phyloP scores from a whole-genome alignment of 1,284 basidiomycete genomes.

The Pascua guehoae region DNA sequence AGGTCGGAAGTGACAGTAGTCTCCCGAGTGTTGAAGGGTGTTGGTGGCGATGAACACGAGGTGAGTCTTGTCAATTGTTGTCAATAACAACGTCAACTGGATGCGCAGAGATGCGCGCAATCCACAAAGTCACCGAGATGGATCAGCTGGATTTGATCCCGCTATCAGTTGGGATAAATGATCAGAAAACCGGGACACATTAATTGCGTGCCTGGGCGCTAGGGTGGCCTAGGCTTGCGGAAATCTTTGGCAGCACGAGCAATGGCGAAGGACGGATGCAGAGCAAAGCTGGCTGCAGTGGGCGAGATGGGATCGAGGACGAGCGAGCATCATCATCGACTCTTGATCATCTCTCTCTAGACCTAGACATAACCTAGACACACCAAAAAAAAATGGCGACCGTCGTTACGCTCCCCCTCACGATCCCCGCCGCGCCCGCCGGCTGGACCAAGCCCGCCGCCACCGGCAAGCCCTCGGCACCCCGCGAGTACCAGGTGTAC shows the following conservation, averaged over 20 bases:
- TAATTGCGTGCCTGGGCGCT: neutral
- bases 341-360: neutral
- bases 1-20: too few relatives aligned
- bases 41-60: neutral
- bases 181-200: neutral
- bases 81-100: too few relatives aligned
- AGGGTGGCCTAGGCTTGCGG: neutral
- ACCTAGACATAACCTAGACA: slow-evolving; percentile 7
- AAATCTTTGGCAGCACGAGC: neutral
- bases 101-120: too few relatives aligned
- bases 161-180: neutral
- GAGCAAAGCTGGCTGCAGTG: neutral
- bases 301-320: neutral
- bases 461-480: slow-evolving; percentile 38
- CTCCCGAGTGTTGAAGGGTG: neutral
- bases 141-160: too few relatives aligned
- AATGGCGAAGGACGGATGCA: neutral
- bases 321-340: neutral
- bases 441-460: slow-evolving; percentile 45
- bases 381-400: slow-evolving; percentile 43
- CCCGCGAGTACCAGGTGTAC: slow-evolving; percentile 56
- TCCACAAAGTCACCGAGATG: too few relatives aligned
- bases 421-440: slow-evolving; percentile 43
- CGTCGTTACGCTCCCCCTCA: slow-evolving; percentile 44
- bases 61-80: too few relatives aligned